Conservation (phyloP, 2,329 filamentous ascomycete genomes). For the Ascochyta lentis region DNA sequence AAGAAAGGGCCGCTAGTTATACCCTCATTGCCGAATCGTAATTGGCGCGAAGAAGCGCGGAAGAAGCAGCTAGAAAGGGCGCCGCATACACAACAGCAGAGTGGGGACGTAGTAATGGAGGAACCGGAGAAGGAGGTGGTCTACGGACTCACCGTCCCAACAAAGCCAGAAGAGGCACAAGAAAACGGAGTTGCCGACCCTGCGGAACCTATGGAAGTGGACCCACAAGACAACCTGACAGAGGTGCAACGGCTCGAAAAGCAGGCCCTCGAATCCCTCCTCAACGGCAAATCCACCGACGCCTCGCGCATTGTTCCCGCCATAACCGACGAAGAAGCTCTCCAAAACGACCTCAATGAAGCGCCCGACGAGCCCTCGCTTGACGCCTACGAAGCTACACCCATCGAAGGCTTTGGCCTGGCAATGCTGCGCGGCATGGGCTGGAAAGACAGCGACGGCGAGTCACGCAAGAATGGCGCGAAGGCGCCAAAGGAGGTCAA, state of each 20-base stretch:
- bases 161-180: constrained; percentile 22
- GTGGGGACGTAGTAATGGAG: constrained; percentile 42
- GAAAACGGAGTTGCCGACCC: constrained; percentile 11
- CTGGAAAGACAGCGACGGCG: constrained; percentile 76
- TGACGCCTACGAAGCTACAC: constrained; percentile 85
- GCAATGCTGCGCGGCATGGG: constrained; percentile 92
- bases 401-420: constrained; percentile 93
- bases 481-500: constrained; percentile 69
- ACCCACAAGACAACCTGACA: constrained; percentile 40
- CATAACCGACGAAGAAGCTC: constrained; percentile 68
- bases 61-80: constrained; percentile 65
- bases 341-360: constrained; percentile 70
- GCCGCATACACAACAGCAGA: constrained; percentile 55
- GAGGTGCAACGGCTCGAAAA: constrained; percentile 58
- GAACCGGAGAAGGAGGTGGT: constrained; percentile 50
- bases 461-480: constrained; percentile 52
- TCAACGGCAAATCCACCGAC: constrained; percentile 49
- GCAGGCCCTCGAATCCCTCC: constrained; percentile 55
- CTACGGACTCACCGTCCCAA: constrained; percentile 62
- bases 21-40: constrained; percentile 62
- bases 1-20: constrained; percentile 63
- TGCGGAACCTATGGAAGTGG: constrained; percentile 33
- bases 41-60: constrained; percentile 65
- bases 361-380: constrained; percentile 79
- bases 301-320: constrained; percentile 49